Percentiles rank a stretch among this genome's conserved stretches.
Conservation (phyloP, 2,329 filamentous ascomycete species). For the Lizonia empirigonia region DNA sequence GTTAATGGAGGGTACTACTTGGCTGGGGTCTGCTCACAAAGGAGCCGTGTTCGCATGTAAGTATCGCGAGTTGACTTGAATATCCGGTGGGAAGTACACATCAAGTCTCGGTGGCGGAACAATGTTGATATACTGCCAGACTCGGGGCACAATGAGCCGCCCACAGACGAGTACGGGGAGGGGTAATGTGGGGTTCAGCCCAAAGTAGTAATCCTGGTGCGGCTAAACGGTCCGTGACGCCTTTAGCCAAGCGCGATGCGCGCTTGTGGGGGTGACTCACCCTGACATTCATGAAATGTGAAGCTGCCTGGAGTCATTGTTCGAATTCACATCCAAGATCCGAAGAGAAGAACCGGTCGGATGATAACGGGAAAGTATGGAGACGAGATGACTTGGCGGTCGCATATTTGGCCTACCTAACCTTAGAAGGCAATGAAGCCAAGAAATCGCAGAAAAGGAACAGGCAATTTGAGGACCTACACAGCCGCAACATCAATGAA, state of each 20-base stretch:
- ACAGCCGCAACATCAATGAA: neutral
- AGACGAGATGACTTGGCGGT: no score
- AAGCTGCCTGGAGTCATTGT: no score
- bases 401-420: no score
- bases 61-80: neutral
- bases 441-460: no score
- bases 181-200: conserved; percentile 36
- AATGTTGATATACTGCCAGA: conserved; percentile 32
- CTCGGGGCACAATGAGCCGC: conserved; percentile 31
- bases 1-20: neutral
- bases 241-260: conserved; percentile 31
- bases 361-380: no score
- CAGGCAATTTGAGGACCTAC: no score
- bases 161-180: conserved; percentile 14
- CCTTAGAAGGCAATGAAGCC: no score
- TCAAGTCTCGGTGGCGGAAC: neutral
- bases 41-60: no score
- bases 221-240: conserved; percentile 43
- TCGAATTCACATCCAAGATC: no score
- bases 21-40: neutral
- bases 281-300: conserved; percentile 2
- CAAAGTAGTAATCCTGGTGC: conserved; percentile 35
- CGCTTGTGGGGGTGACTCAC: conserved; percentile 8
- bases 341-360: no score
- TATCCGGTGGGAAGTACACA: neutral